These are phyloP conservation scores for Ophiocordyceps camponoti-floridani DNA, from an alignment of 2,329 filamentous ascomycete genomes.

Conservation along the genomic window DNA sequence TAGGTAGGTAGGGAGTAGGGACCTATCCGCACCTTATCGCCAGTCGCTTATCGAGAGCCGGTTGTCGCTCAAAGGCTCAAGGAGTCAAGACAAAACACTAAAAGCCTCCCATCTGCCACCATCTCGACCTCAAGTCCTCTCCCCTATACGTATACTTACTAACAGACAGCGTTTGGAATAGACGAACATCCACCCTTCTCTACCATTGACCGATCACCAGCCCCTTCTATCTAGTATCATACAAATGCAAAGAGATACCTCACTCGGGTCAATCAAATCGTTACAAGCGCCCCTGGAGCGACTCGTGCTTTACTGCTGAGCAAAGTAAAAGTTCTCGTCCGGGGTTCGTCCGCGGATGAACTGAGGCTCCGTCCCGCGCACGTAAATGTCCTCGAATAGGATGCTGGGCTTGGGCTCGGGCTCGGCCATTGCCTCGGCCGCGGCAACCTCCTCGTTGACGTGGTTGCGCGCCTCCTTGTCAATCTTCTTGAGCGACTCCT, in stretches of 20 bases:
- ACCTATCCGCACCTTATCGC: too few species aligned
- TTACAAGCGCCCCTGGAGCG: not conserved
- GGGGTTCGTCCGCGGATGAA: slow-evolving; percentile 75
- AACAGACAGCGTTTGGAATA: too few species aligned
- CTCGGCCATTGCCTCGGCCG: slow-evolving; percentile 70
- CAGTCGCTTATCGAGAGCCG: too few species aligned
- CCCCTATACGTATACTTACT: too few species aligned
- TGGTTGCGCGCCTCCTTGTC: slow-evolving; percentile 81
- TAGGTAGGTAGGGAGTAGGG: too few species aligned
- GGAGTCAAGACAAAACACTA: too few species aligned
- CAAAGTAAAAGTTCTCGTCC: slow-evolving; percentile 93
- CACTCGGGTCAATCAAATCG: not conserved
- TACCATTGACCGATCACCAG: slow-evolving; percentile 2
- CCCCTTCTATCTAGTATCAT: slow-evolving; percentile 6
- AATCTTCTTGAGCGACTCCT: slow-evolving; percentile 90
- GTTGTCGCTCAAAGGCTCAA: too few species aligned
- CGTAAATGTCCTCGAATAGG: slow-evolving; percentile 94
- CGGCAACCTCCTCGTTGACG: slow-evolving; percentile 79
- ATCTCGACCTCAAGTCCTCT: too few species aligned
- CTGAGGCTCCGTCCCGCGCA: slow-evolving; percentile 67
- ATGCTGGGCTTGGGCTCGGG: slow-evolving; percentile 69
- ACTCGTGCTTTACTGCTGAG: slow-evolving; percentile 17
- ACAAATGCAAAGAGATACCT: slow-evolving; percentile 5
- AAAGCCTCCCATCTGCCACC: too few species aligned
- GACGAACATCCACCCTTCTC: not conserved